These are phyloP conservation scores for Juglanconis sp. DNA, from an alignment of 2,329 filamentous ascomycete genomes.

Conservation along the genomic window DNA sequence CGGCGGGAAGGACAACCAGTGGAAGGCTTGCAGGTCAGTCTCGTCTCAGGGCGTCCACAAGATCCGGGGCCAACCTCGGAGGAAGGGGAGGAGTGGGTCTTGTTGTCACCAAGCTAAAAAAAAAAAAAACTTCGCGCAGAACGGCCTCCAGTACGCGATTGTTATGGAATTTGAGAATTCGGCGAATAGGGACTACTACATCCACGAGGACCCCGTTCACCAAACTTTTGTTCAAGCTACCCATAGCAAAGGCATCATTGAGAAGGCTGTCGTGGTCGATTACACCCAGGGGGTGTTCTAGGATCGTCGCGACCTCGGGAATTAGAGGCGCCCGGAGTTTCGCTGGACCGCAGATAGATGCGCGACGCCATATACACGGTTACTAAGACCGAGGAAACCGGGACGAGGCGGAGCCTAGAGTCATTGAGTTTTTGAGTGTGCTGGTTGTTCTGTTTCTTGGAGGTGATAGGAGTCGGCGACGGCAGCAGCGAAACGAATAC, in stretches of 20 bases:
- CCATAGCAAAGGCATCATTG: slow-evolving; percentile 35
- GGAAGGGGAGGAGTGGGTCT: neutral
- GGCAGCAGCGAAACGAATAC: too few relatives aligned
- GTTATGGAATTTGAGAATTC: slow-evolving; percentile 62
- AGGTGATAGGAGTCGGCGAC: too few relatives aligned
- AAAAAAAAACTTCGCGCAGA: slow-evolving; percentile 32
- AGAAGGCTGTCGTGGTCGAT: slow-evolving; percentile 57
- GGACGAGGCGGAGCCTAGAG: too few relatives aligned
- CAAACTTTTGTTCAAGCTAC: slow-evolving; percentile 53
- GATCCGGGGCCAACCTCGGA: too few relatives aligned
- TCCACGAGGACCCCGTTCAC: slow-evolving; percentile 62
- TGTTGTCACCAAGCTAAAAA: neutral
- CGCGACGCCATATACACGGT: too few relatives aligned
- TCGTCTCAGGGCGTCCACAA: too few relatives aligned
- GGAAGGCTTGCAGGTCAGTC: slow-evolving; percentile 55
- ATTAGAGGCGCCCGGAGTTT: too few relatives aligned
- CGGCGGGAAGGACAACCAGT: slow-evolving; percentile 59
- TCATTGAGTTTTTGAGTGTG: too few relatives aligned
- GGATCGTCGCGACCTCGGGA: too few relatives aligned
- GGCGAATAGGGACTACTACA: slow-evolving; percentile 68
- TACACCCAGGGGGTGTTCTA: slow-evolving; percentile 47
- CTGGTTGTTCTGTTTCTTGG: too few relatives aligned
- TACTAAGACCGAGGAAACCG: too few relatives aligned
- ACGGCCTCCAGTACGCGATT: slow-evolving; percentile 66
- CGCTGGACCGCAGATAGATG: too few relatives aligned